A percentile compares a stretch with the other conserved stretches of the same genome.
Conservation (phyloP, 2,329 filamentous ascomycete genomes). For the Cadophora malorum region DNA sequence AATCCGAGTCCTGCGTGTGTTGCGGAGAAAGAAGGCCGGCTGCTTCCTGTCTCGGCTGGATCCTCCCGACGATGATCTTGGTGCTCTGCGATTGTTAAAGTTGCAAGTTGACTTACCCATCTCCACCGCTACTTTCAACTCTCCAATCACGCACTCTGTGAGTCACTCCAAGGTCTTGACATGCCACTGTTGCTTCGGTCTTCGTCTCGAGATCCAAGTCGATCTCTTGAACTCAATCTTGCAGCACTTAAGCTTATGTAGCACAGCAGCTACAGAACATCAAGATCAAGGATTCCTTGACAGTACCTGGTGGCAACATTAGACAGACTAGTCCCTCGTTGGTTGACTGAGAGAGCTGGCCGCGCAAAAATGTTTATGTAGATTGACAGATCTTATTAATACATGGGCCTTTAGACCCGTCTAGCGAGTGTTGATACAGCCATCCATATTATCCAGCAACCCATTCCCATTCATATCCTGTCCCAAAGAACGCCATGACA, state of each 20-base stretch:
- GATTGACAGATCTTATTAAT: constrained; percentile 13
- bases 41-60: neutral
- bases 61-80: neutral
- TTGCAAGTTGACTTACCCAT: neutral
- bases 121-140: neutral
- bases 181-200: neutral
- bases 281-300: neutral
- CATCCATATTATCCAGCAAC: neutral
- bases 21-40: too few relatives aligned
- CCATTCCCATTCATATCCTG: neutral
- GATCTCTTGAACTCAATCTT: neutral
- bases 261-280: neutral
- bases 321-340: neutral
- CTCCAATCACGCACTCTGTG: neutral
- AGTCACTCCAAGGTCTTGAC: neutral
- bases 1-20: neutral
- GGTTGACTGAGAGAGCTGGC: neutral
- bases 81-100: neutral
- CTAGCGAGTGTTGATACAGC: constrained; percentile 16
- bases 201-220: neutral
- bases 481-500: constrained; percentile 1
- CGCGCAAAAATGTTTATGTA: neutral
- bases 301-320: neutral
- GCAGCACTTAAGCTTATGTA: neutral
- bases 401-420: neutral